phyloP scores from a whole-genome alignment of 2,329 filamentous ascomycete genomes.

The Hypoxylon sp. region DNA sequence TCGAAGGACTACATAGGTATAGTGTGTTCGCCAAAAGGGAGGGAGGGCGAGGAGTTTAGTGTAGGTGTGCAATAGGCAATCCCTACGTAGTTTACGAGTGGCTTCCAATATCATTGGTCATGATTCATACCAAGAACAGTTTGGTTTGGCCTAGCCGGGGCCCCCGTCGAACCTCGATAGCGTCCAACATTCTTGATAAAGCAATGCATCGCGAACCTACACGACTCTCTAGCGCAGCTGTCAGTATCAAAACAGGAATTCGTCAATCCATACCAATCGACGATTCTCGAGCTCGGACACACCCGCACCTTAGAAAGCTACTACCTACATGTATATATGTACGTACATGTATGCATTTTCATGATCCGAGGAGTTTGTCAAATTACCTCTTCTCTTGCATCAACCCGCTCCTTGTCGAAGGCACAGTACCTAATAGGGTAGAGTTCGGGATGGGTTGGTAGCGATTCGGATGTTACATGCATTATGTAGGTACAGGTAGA shows the following conservation, averaged over 20 bases:
- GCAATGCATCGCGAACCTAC: conserved; percentile 4
- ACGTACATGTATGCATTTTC: neutral
- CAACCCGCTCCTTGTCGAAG: conserved; percentile 28
- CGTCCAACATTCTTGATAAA: conserved; percentile 26
- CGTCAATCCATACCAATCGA: conserved; percentile 5
- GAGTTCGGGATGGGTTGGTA: conserved; percentile 24
- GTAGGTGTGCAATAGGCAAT: conserved; percentile 23
- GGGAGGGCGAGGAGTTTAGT: neutral
- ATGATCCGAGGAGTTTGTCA: conserved; percentile 12
- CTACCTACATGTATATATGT: neutral
- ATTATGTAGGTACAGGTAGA: conserved; percentile 34
- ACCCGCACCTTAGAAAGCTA: conserved; percentile 7
- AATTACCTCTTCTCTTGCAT: conserved; percentile 21
- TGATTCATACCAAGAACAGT: conserved; percentile 23
- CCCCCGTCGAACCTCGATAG: conserved; percentile 12
- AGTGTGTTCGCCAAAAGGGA: conserved; percentile 9
- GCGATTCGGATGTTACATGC: conserved; percentile 38
- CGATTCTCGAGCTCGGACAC: neutral
- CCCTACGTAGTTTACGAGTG: conserved; percentile 19
- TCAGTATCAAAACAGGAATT: conserved; percentile 11
- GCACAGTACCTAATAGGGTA: conserved; percentile 23
- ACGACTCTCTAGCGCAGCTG: neutral
- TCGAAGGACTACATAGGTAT: conserved; percentile 20
- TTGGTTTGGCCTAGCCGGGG: neutral
- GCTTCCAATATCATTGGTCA: conserved; percentile 30